These are phyloP conservation scores for Sechiopsis laciniata DNA, from an alignment of 306 rosid species.

Conservation along the genomic window DNA sequence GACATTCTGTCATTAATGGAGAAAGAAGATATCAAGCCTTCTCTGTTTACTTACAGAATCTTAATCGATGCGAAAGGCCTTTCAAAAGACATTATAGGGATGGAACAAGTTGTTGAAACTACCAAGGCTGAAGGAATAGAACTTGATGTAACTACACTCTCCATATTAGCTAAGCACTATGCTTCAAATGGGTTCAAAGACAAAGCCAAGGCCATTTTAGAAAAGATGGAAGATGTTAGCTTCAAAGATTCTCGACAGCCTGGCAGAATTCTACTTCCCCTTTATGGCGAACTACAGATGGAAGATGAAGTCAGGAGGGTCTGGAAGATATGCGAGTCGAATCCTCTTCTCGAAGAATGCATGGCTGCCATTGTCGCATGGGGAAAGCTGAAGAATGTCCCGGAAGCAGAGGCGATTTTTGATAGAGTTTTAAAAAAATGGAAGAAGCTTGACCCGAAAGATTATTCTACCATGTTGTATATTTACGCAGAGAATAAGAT, in stretches of 20 bases:
- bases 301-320: constrained; percentile 69
- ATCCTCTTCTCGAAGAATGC: constrained; percentile 45
- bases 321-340: constrained; percentile 61
- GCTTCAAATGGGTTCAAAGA: constrained; percentile 49
- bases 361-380: constrained; percentile 64
- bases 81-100: constrained; percentile 54
- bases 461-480: constrained; percentile 41
- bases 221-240: constrained; percentile 58
- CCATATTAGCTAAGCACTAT: constrained; percentile 51
- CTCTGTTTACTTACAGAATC: constrained; percentile 51
- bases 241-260: constrained; percentile 32
- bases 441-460: constrained; percentile 40
- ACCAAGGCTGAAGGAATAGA: constrained; percentile 71
- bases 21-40: constrained; percentile 57
- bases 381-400: constrained; percentile 65
- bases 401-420: constrained; percentile 72
- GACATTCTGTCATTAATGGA: constrained; percentile 77
- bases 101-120: constrained; percentile 67
- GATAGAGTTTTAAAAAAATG: constrained; percentile 38
- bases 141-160: constrained; percentile 33
- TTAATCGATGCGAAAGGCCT: constrained; percentile 62
- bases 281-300: constrained; percentile 61
- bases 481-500: constrained; percentile 58
- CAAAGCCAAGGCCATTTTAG: constrained; percentile 58
- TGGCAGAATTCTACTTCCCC: constrained; percentile 43